phyloP scores from a whole-genome alignment of 225 moss, liverwort and hornwort species.

The Antitrichia curtipendula region DNA sequence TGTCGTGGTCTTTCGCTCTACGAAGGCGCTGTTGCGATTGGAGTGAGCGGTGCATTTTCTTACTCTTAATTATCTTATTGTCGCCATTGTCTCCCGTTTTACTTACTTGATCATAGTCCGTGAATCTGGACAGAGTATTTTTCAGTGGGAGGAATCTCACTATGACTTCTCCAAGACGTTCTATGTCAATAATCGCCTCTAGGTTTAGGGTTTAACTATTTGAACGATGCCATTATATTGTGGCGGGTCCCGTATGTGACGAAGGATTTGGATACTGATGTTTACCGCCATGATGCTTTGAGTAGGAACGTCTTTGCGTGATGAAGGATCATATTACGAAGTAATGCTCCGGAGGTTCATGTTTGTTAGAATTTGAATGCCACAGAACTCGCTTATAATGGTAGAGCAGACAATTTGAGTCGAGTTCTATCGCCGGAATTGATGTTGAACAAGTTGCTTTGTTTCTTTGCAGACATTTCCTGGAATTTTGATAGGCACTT shows the following conservation, averaged over 20 bases:
- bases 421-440: background rate
- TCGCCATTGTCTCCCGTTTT: background rate
- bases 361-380: background rate
- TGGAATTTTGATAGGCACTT: background rate
- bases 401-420: background rate
- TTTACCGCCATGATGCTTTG: background rate
- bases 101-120: background rate
- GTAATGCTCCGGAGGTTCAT: background rate
- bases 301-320: background rate
- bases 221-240: background rate
- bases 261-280: background rate
- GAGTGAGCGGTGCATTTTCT: background rate
- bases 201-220: constrained; percentile 10
- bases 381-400: background rate
- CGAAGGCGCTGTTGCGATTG: background rate
- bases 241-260: background rate
- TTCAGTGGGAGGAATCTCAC: background rate
- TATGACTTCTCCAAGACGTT: background rate
- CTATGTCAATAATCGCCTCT: background rate
- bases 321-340: background rate
- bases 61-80: background rate
- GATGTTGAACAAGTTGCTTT: background rate
- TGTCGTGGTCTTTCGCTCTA: background rate
- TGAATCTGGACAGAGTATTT: background rate
- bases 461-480: background rate